Percentiles rank a stretch among this genome's conserved stretches.
These are phyloP conservation scores for Phytopythium oedochilum DNA, from an alignment of 352 stramenopile species.

Conservation along the genomic window DNA sequence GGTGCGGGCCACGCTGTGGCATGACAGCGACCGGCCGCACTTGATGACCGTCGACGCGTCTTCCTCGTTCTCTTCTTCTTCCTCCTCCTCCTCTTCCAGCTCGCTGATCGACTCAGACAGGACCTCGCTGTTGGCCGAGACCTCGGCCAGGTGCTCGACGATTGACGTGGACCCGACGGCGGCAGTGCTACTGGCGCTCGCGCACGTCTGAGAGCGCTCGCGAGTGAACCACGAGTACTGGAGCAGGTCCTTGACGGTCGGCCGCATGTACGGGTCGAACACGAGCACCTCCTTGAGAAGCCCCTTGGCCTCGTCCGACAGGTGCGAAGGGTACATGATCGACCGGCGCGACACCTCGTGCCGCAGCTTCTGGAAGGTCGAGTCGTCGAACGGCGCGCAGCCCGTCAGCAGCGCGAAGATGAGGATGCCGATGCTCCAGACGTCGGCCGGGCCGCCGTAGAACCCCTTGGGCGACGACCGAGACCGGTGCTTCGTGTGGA, in stretches of 20 bases:
- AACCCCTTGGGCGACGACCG: slow-evolving; percentile 30
- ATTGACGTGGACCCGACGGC: not conserved
- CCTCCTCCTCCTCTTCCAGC: slow-evolving; percentile 6
- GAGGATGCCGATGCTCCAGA: slow-evolving; percentile 75
- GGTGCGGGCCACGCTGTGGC: slow-evolving; percentile 29
- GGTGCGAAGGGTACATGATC: slow-evolving; percentile 59
- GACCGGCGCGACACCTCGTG: slow-evolving; percentile 61
- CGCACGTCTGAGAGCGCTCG: not conserved
- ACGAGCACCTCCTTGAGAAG: slow-evolving; percentile 66
- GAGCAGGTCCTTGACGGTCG: slow-evolving; percentile 55
- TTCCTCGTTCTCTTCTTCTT: slow-evolving; percentile 4
- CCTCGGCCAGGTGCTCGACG: slow-evolving; percentile 1
- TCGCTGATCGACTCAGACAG: slow-evolving; percentile 2
- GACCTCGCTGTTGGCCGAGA: slow-evolving; percentile 1
- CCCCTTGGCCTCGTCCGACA: slow-evolving; percentile 59
- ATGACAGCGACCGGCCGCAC: slow-evolving; percentile 37
- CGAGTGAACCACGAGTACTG: slow-evolving; percentile 55
- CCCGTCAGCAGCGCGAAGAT: slow-evolving; percentile 82
- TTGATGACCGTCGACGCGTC: slow-evolving; percentile 10
- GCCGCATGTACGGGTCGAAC: slow-evolving; percentile 50
- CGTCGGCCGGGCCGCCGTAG: slow-evolving; percentile 52
- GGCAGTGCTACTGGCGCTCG: not conserved
- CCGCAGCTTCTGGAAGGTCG: slow-evolving; percentile 54
- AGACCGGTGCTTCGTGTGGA: slow-evolving; percentile 31
- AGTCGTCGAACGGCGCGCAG: slow-evolving; percentile 80